phyloP scores from a whole-genome alignment of 2,329 filamentous ascomycete genomes.

The Trichoderma breve region DNA sequence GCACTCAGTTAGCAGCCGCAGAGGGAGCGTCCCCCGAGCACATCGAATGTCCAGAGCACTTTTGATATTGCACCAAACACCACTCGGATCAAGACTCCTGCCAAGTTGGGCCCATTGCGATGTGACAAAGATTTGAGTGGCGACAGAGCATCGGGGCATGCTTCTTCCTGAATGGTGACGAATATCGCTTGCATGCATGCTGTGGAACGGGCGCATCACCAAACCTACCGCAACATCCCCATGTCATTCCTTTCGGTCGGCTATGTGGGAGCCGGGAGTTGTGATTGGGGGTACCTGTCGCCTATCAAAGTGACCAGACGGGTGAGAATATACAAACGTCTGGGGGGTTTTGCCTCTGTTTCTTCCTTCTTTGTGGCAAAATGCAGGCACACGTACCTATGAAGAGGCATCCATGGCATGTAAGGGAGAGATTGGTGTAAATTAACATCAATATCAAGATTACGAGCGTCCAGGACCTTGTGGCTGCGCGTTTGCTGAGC shows the following conservation, averaged over 20 bases:
- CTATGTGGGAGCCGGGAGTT: neutral
- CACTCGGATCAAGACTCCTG: neutral
- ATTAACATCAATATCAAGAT: neutral
- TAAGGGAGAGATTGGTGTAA: neutral
- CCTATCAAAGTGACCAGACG: neutral
- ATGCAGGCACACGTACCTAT: neutral
- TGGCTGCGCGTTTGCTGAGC: constrained; percentile 1
- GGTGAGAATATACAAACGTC: neutral
- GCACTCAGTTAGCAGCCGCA: neutral
- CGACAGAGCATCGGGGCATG: neutral
- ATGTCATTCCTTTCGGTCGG: neutral
- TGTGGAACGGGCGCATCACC: constrained; percentile 15
- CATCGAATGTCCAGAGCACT: neutral
- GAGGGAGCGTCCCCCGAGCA: constrained; percentile 2
- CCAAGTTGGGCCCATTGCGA: neutral
- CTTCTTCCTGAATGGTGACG: constrained; percentile 6
- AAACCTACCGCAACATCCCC: neutral
- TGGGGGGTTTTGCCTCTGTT: neutral
- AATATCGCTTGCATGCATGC: constrained; percentile 14
- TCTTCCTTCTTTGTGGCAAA: neutral
- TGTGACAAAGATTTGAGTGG: neutral
- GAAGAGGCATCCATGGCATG: neutral
- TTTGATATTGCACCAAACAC: neutral
- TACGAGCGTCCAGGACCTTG: neutral
- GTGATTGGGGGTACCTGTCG: neutral